These are phyloP conservation scores for Colletotrichum sp. DNA, from an alignment of 2,329 filamentous ascomycete genomes.

Conservation along the genomic window DNA sequence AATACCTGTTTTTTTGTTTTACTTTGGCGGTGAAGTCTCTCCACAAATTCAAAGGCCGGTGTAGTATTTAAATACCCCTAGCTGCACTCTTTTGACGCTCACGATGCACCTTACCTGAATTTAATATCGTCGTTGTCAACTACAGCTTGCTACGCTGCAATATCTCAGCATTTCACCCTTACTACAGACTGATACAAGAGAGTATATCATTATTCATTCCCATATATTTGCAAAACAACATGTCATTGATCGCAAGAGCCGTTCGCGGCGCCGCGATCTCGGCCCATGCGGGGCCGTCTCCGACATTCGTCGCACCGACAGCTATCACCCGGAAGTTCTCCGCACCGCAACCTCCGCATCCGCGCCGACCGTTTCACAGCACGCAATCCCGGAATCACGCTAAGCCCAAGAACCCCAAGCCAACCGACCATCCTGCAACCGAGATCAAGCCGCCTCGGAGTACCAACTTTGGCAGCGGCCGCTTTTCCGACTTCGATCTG, in stretches of 20 bases:
- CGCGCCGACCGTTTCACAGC: background rate
- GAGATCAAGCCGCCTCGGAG: conserved; percentile 23
- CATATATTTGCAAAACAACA: background rate
- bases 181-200: background rate
- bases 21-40: background rate
- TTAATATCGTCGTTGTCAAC: accelerated
- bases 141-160: background rate
- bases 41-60: background rate
- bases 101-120: background rate
- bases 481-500: conserved; percentile 73
- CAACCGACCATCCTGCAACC: conserved; percentile 27
- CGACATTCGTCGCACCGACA: background rate
- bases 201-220: background rate
- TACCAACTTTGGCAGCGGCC: conserved; percentile 34
- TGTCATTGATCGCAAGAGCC: background rate
- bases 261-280: background rate
- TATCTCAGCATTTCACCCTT: background rate
- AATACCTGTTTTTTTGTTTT: background rate
- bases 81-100: accelerated
- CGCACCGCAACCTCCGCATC: background rate
- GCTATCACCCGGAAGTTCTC: background rate
- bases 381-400: background rate
- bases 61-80: background rate
- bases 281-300: background rate
- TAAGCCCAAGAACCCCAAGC: conserved; percentile 28